Conservation (phyloP, 2,329 filamentous ascomycete genomes). For the Trichophaea hybrida region DNA sequence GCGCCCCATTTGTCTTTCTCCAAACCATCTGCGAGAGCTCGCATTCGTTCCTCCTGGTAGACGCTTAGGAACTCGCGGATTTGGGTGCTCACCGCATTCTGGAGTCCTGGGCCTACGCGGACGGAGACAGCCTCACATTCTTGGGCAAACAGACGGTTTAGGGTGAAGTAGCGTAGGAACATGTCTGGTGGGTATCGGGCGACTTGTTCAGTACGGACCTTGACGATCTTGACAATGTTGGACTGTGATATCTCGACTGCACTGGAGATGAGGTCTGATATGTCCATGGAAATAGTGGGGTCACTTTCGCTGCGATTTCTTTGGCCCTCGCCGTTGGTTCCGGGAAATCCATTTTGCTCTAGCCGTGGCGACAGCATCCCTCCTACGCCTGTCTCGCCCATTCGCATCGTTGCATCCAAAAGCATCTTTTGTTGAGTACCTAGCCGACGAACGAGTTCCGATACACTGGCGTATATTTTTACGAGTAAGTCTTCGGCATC, state of each 20-base stretch:
- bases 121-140: slow-evolving; percentile 78
- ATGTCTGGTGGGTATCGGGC: slow-evolving; percentile 50
- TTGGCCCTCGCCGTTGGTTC: slow-evolving; percentile 7
- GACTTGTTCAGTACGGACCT: slow-evolving; percentile 62
- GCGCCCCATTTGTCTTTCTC: slow-evolving; percentile 69
- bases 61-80: slow-evolving; percentile 65
- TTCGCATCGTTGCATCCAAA: slow-evolving; percentile 78
- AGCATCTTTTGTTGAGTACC: slow-evolving; percentile 87
- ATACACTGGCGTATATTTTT: slow-evolving; percentile 72
- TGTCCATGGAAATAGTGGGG: slow-evolving; percentile 40
- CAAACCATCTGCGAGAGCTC: slow-evolving; percentile 60
- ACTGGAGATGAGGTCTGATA: slow-evolving; percentile 63
- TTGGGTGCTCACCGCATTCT: slow-evolving; percentile 65
- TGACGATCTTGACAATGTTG: slow-evolving; percentile 54
- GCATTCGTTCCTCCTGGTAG: slow-evolving; percentile 57
- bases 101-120: slow-evolving; percentile 58
- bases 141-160: slow-evolving; percentile 71
- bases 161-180: slow-evolving; percentile 68
- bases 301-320: slow-evolving; percentile 24
- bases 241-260: slow-evolving; percentile 64
- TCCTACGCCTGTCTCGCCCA: slow-evolving; percentile 35
- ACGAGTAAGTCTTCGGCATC: slow-evolving; percentile 73
- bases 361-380: slow-evolving; percentile 29
- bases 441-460: slow-evolving; percentile 70
- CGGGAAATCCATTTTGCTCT: slow-evolving; percentile 21